Conservation (phyloP, 805 yeast species). For the Yarrowia sp. region DNA sequence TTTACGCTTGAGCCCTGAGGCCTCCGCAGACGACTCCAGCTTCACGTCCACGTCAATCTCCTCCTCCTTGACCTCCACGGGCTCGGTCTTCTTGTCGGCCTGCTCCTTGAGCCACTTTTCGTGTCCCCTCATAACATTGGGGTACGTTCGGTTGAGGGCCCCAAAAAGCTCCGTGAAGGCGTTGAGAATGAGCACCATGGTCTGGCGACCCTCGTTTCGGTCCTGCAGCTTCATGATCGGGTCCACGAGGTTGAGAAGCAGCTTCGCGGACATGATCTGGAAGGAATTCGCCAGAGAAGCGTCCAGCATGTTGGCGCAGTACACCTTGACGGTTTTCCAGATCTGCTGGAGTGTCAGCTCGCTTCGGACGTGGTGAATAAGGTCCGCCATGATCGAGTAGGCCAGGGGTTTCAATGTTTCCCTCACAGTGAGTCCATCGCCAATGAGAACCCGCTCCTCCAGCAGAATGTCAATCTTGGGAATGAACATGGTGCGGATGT, state of each 20-base stretch:
- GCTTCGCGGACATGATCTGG: slow-evolving; percentile 94
- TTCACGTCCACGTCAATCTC: not conserved
- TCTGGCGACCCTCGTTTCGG: slow-evolving; percentile 76
- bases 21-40: not conserved
- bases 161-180: slow-evolving; percentile 82
- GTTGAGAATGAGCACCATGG: slow-evolving; percentile 81
- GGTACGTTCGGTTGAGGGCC: slow-evolving; percentile 69
- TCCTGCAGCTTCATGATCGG: slow-evolving; percentile 78
- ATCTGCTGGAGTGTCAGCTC: slow-evolving; percentile 80
- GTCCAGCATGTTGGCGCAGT: slow-evolving; percentile 78
- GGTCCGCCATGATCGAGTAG: slow-evolving; percentile 91
- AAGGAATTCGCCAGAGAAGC: slow-evolving; percentile 80
- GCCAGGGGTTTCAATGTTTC: slow-evolving; percentile 92
- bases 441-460: slow-evolving; percentile 83
- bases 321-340: slow-evolving; percentile 80
- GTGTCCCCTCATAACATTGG: slow-evolving; percentile 62
- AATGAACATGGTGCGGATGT: slow-evolving; percentile 74
- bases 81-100: not conserved
- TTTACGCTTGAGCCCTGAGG: not conserved
- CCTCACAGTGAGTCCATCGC: slow-evolving; percentile 87
- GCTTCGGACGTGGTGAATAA: slow-evolving; percentile 85
- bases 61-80: not conserved
- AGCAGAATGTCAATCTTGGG: slow-evolving; percentile 83
- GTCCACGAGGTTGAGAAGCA: slow-evolving; percentile 83
- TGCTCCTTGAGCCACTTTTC: slow-evolving; percentile 41